Conservation (phyloP, 1,284 basidiomycete species). For the Leccinum subrobustum region DNA sequence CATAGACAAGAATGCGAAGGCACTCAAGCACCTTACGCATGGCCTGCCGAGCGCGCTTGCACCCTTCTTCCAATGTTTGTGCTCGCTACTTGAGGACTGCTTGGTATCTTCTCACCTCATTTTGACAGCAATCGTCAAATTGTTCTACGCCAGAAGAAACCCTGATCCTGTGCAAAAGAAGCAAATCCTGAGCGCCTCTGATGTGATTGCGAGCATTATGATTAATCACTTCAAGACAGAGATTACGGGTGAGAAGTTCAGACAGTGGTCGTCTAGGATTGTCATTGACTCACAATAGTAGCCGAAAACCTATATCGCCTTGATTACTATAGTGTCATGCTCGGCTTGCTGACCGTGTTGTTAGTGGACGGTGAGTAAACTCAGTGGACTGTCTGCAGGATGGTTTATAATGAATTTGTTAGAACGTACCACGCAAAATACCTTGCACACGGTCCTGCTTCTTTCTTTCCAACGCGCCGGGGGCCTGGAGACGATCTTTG, state of each 20-base stretch:
- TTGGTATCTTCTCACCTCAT: slow-evolving; percentile 9
- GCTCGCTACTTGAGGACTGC: background rate
- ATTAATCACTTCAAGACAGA: slow-evolving; percentile 67
- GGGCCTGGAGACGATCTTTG: slow-evolving; percentile 72
- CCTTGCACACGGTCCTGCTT: slow-evolving; percentile 83
- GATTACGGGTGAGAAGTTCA: slow-evolving; percentile 46
- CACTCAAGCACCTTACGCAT: slow-evolving; percentile 79
- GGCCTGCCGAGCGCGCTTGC: slow-evolving; percentile 78
- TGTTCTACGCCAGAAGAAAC: slow-evolving; percentile 81
- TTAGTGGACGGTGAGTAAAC: slow-evolving; percentile 77
- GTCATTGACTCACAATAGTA: slow-evolving; percentile 9
- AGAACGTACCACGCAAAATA: slow-evolving; percentile 75
- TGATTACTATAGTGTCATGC: slow-evolving; percentile 75
- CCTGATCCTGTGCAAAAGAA: slow-evolving; percentile 78
- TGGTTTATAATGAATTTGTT: slow-evolving; percentile 8
- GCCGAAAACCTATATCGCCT: slow-evolving; percentile 56
- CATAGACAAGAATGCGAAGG: slow-evolving; percentile 67
- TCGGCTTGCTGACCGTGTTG: slow-evolving; percentile 71
- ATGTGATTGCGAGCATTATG: slow-evolving; percentile 72
- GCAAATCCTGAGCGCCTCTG: slow-evolving; percentile 72
- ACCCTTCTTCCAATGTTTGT: slow-evolving; percentile 86
- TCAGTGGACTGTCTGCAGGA: background rate
- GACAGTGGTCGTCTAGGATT: background rate
- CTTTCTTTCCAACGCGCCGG: slow-evolving; percentile 71
- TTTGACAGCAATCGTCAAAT: slow-evolving; percentile 74